Base-by-base conservation (phyloP, 192 early-diverging fungal genomes). In the Backusella circina region DNA sequence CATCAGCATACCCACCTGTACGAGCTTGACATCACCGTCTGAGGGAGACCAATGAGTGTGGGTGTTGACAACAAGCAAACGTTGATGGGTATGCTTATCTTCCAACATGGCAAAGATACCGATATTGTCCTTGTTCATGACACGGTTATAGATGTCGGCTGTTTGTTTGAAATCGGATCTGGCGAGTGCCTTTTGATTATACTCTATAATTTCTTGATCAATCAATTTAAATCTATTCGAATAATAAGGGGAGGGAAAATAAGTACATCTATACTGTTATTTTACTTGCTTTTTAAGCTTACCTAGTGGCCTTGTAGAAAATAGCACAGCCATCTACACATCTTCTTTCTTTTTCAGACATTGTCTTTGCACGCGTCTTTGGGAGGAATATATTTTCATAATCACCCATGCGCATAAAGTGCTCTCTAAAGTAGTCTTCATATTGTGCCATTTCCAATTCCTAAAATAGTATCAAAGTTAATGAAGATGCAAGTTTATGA, bases 41-140 rank as follows among this genome's bases (percentile, higher is more conserved):
- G 83, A 78, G 2, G 96, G 95, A 71, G 98, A 94, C 97, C 97
- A 99, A 82, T 97, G 94, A 67, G 95, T 86, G 78, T 99, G 97
- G 5, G 94, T 87, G 79, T 97, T 99, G 67, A 88, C 92, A 16
- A 96, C 93, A 47, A 99, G 82, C 32, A 95, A 30, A 50, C 87
- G 84, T 13, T 86, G 83, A 61, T 88, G 84, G 10, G 88, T 91
- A 39, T 94, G 91, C 82, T 93, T 95, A 75, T 93, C 88, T 78
- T 96, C 92, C 77, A 99, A 85, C 37, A 97, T 80, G 13, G 90
- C 87, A 66, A 97, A 87, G 6, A 94, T 87, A 13, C 93, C 93
- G 75, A 99, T 93, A 77, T 99, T 96, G 84, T 99, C 98, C 83
- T 97, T 97, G 66, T 95, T 91, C 94, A 97, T 97, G 18, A 99